These are phyloP conservation scores for Isatis tinctoria DNA, from an alignment of 345 rosid genomes.

Conservation along the genomic window DNA sequence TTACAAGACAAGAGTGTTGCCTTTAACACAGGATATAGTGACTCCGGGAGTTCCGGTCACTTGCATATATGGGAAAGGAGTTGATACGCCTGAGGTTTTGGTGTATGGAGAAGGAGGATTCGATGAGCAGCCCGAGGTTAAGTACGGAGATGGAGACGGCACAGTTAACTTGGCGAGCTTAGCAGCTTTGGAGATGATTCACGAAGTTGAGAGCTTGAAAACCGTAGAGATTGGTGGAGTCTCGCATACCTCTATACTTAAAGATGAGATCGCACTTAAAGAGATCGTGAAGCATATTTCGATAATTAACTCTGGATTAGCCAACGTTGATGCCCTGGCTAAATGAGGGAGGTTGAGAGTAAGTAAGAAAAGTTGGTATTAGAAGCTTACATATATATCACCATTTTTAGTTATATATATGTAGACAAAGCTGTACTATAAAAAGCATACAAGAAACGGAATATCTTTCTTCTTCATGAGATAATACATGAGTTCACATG, in stretches of 20 bases:
- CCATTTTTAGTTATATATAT: neutral
- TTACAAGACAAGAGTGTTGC: slow-evolving; percentile 51
- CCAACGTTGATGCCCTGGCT: neutral
- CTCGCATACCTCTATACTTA: slow-evolving; percentile 59
- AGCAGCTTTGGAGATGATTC: slow-evolving; percentile 43
- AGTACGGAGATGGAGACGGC: slow-evolving; percentile 87
- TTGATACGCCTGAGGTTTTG: slow-evolving; percentile 59
- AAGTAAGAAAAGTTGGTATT: neutral
- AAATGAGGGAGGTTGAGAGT: neutral
- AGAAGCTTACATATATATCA: neutral
- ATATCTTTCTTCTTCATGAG: too few relatives aligned
- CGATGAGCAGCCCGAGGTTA: slow-evolving; percentile 52
- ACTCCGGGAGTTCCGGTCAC: slow-evolving; percentile 64
- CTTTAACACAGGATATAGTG: slow-evolving; percentile 32
- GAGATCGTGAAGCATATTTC: slow-evolving; percentile 45
- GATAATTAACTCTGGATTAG: slow-evolving; percentile 36
- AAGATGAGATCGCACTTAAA: slow-evolving; percentile 42
- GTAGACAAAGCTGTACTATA: neutral
- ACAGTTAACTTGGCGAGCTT: slow-evolving; percentile 73
- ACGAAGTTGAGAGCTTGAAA: slow-evolving; percentile 39
- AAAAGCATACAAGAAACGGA: neutral
- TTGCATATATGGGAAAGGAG: slow-evolving; percentile 53
- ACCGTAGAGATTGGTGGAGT: slow-evolving; percentile 42
- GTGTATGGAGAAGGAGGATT: slow-evolving; percentile 52
- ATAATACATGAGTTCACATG: too few relatives aligned